These are phyloP conservation scores for Collybia mongolica DNA, from an alignment of 768 basidiomycete genomes.

Conservation along the genomic window DNA sequence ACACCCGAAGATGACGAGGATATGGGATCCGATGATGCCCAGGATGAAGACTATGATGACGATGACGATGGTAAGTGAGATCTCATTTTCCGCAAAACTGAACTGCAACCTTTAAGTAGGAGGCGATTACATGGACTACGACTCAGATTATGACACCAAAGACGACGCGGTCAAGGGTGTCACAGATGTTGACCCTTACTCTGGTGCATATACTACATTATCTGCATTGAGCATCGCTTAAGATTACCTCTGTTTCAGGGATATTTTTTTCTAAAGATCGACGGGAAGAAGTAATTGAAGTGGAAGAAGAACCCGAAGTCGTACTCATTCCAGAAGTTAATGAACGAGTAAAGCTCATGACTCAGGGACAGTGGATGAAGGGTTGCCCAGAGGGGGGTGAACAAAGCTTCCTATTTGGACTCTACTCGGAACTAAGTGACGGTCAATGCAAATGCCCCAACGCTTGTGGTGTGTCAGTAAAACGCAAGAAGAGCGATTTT, in stretches of 20 bases:
- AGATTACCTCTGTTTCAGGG: constrained; percentile 38
- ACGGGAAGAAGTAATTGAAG: constrained; percentile 88
- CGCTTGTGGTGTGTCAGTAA: constrained; percentile 63
- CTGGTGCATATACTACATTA: constrained; percentile 48
- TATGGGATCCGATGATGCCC: constrained; percentile 40
- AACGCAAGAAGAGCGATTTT: constrained; percentile 73
- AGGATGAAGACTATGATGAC: constrained; percentile 44
- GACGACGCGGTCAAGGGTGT: constrained; percentile 37
- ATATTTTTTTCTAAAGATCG: constrained; percentile 96
- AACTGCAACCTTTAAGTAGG: constrained; percentile 21
- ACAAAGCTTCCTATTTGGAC: constrained; percentile 83
- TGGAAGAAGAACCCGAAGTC: constrained; percentile 75
- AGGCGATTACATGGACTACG: constrained; percentile 75
- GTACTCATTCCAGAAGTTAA: constrained; percentile 37
- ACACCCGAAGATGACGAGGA: constrained; percentile 63
- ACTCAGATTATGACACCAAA: constrained; percentile 69
- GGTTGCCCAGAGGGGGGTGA: constrained; percentile 94
- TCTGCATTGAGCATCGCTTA: constrained; percentile 7
- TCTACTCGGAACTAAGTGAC: constrained; percentile 72
- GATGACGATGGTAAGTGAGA: constrained; percentile 48
- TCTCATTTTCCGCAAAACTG: neutral
- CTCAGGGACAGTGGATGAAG: constrained; percentile 95
- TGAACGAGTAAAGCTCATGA: constrained; percentile 65
- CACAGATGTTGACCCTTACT: constrained; percentile 82
- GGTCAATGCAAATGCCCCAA: constrained; percentile 70